phyloP scores from a whole-genome alignment of 108 stramenopile genomes.

The Fragilariopsis cylindrus region DNA sequence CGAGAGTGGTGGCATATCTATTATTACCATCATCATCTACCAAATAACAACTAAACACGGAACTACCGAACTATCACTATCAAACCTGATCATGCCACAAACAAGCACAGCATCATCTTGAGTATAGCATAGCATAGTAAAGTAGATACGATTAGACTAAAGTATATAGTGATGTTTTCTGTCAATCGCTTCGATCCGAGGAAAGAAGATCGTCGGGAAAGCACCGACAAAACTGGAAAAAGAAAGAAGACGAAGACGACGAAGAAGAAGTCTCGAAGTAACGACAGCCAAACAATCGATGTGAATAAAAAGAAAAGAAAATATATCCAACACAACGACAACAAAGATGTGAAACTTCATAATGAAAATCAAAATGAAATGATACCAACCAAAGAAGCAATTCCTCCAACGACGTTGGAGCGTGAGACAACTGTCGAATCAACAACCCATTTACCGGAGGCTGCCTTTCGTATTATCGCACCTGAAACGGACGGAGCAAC shows the following conservation, averaged over 20 bases:
- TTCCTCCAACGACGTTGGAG: background rate
- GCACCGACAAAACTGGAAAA: background rate
- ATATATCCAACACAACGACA: conserved; percentile 3
- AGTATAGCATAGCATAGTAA: too few relatives aligned
- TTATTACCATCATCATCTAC: too few relatives aligned
- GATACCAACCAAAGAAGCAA: background rate
- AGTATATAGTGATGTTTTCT: conserved; percentile 56
- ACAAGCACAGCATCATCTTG: too few relatives aligned
- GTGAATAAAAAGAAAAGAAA: background rate
- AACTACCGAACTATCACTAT: too few relatives aligned
- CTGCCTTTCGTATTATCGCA: conserved; percentile 68
- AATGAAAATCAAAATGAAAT: background rate
- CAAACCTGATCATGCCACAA: too few relatives aligned
- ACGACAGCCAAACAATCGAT: conserved; percentile 5
- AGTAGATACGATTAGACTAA: too few relatives aligned
- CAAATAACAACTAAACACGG: too few relatives aligned
- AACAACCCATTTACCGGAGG: background rate
- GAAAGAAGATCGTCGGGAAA: conserved; percentile 35
- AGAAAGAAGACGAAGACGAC: conserved; percentile 19
- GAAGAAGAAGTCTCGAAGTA: conserved; percentile 19
- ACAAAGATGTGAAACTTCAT: conserved; percentile 23
- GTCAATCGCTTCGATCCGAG: conserved; percentile 69
- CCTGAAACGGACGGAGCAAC: conserved; percentile 45
- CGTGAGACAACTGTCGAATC: background rate
- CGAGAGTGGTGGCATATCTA: too few relatives aligned